These are phyloP conservation scores for Erythrobasidium hasegawianum DNA, from an alignment of 1,284 basidiomycete genomes.

Conservation along the genomic window DNA sequence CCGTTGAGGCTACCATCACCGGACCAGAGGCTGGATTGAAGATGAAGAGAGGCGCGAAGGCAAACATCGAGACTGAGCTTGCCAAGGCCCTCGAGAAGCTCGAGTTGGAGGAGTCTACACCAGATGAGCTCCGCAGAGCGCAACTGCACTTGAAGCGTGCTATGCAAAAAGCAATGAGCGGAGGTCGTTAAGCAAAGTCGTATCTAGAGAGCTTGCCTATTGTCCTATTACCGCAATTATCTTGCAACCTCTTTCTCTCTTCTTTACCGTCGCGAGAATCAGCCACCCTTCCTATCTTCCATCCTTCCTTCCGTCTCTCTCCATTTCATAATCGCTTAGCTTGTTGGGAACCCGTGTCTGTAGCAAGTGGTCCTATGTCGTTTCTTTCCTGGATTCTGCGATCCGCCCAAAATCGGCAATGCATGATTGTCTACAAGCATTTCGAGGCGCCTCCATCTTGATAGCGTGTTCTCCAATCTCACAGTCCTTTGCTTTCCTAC, in stretches of 20 bases:
- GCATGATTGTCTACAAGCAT: too few relatives aligned
- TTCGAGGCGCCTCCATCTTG: too few relatives aligned
- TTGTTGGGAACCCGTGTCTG: too few relatives aligned
- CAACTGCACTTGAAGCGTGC: slow-evolving; percentile 89
- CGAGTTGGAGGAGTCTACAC: slow-evolving; percentile 86
- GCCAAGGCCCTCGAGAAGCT: slow-evolving; percentile 93
- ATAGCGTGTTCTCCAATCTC: too few relatives aligned
- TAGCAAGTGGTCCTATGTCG: too few relatives aligned
- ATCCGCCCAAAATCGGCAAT: too few relatives aligned
- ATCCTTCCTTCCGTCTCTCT: too few relatives aligned
- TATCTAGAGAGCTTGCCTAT: slow-evolving; percentile 10
- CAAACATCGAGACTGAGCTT: slow-evolving; percentile 88
- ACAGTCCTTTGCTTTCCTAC: too few relatives aligned
- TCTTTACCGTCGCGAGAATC: too few relatives aligned
- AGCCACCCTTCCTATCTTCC: too few relatives aligned
- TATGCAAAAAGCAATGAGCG: slow-evolving; percentile 77
- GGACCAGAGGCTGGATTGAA: slow-evolving; percentile 93
- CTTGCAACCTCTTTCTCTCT: not conserved
- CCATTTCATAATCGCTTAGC: too few relatives aligned
- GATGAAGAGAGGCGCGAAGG: slow-evolving; percentile 90
- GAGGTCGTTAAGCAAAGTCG: slow-evolving; percentile 23
- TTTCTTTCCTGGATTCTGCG: too few relatives aligned
- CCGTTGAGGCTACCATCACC: slow-evolving; percentile 87
- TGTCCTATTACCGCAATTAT: not conserved
- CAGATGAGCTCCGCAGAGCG: slow-evolving; percentile 89